Base-by-base conservation (phyloP, 2,329 filamentous ascomycete species). In the Colletotrichum higginsianum region DNA sequence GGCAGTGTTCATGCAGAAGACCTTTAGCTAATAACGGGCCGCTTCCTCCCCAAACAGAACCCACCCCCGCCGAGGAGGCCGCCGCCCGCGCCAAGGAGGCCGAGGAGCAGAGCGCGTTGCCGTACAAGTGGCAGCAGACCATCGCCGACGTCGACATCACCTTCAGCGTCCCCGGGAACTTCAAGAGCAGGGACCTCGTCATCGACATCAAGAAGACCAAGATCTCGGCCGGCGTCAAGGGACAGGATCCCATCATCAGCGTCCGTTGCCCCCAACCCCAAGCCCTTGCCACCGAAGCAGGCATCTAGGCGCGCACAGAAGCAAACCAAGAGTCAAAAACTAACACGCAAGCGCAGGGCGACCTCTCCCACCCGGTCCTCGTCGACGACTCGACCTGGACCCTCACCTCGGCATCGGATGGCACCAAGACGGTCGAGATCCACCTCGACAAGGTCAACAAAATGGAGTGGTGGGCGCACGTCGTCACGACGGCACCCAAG, bases 381-480 rank as follows among this genome's bases (percentile, higher is more conserved):
- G 87, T 92, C 75, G 95, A 98, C 82, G 96, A 99, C 77, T 96
- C 92, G 65, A 97, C 96, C 71, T 99, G 96, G 96, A 98, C 96
- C 2, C 90, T 99, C 58, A 89, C 93, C 70, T 86, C 92, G 23
- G 90, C 91, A 60, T 82, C 90, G 1, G 85, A 97, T 84, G 92
- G 94, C 79, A 89, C 84, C 73, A 90, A 89, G 81, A 85, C 82
- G 35, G 82, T 98, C 76, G 90, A 92, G 79, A 90, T 98, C 76
- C 95, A 98, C 83, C 92, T 99, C 63, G 95, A 98, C 86, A 99
- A 99, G 84, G 84, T 90, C 76, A 98, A 98, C 87, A 96, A 98
- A 88, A 93, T 97, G 90, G 94, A 98, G 84, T 99, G 96, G 96
- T 99, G 96, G 96, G 85, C 94, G 42, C 95, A 98, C 84, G 94